These are phyloP conservation scores for Mucor velutinosus DNA, from an alignment of 371 early-diverging fungal species.

Conservation along the genomic window DNA sequence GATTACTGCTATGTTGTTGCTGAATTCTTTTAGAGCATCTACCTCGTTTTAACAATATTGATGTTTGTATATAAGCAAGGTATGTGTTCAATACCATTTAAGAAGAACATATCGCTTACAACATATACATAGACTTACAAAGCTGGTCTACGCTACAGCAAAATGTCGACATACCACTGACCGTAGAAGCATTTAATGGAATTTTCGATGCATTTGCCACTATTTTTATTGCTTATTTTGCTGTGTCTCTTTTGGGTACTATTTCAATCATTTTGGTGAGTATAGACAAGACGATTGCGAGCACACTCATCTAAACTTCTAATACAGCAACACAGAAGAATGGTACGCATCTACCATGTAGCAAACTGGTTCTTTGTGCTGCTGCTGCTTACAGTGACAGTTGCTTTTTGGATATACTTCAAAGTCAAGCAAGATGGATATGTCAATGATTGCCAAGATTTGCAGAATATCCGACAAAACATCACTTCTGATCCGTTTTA, in stretches of 20 bases:
- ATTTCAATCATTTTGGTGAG: slow-evolving; percentile 26
- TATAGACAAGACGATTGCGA: not conserved
- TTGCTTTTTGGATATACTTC: slow-evolving; percentile 40
- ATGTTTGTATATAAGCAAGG: slow-evolving; percentile 24
- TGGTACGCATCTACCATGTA: slow-evolving; percentile 37
- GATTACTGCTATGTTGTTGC: not conserved
- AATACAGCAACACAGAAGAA: slow-evolving; percentile 30
- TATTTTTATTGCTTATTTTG: slow-evolving; percentile 23
- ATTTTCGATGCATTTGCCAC: slow-evolving; percentile 26
- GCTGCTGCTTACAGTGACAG: slow-evolving; percentile 26
- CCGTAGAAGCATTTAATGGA: slow-evolving; percentile 24
- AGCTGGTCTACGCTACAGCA: slow-evolving; percentile 27
- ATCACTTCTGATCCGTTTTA: slow-evolving; percentile 18
- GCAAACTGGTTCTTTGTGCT: slow-evolving; percentile 48
- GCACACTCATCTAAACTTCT: not conserved
- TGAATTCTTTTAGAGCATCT: slow-evolving; percentile 5
- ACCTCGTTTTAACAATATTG: slow-evolving; percentile 13
- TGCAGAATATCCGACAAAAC: slow-evolving; percentile 19
- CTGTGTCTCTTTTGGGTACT: slow-evolving; percentile 22
- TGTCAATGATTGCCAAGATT: slow-evolving; percentile 38
- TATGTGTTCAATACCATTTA: not conserved
- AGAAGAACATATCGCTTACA: not conserved
- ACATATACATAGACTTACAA: slow-evolving; percentile 17
- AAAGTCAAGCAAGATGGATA: slow-evolving; percentile 36
- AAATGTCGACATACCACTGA: slow-evolving; percentile 17